These are phyloP conservation scores for Pneumocystis jirovecii DNA, from an alignment of 1,139 yeast genomes.

Conservation along the genomic window DNA sequence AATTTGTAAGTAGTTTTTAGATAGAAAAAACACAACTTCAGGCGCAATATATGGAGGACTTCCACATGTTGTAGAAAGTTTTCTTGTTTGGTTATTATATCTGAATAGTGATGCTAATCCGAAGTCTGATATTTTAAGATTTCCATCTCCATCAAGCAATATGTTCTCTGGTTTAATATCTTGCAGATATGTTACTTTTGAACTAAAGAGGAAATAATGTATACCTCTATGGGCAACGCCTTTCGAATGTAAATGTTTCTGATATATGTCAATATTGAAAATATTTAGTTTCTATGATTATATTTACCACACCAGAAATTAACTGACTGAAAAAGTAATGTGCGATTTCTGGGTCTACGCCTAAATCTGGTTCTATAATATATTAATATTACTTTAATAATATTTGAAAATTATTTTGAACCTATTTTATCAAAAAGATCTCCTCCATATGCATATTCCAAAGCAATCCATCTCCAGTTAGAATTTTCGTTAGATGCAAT, in stretches of 20 bases:
- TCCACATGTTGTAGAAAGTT: slow-evolving; percentile 30
- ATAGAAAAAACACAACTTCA: slow-evolving; percentile 31
- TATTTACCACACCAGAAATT: slow-evolving; percentile 32
- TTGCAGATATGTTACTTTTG: background rate
- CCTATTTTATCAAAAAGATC: slow-evolving; percentile 53
- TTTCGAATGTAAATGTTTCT: slow-evolving; percentile 41
- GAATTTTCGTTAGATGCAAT: slow-evolving; percentile 37
- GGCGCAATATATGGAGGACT: slow-evolving; percentile 66
- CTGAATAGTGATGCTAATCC: slow-evolving; percentile 50
- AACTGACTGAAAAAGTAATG: slow-evolving; percentile 54
- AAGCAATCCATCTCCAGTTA: slow-evolving; percentile 44
- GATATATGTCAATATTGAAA: background rate
- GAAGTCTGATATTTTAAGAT: slow-evolving; percentile 52
- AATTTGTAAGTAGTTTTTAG: slow-evolving; percentile 16
- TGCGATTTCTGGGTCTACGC: slow-evolving; percentile 49
- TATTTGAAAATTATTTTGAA: background rate
- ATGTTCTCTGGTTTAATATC: slow-evolving; percentile 79
- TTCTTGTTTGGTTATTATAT: slow-evolving; percentile 31
- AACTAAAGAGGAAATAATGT: background rate
- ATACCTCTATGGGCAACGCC: slow-evolving; percentile 66
- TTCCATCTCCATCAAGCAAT: slow-evolving; percentile 52
- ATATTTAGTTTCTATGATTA: background rate
- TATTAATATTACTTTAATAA: background rate
- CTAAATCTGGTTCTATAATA: slow-evolving; percentile 44
- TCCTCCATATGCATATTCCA: slow-evolving; percentile 57